phyloP scores from a whole-genome alignment of 2,329 filamentous ascomycete genomes.

The Fusarium pilosicola region DNA sequence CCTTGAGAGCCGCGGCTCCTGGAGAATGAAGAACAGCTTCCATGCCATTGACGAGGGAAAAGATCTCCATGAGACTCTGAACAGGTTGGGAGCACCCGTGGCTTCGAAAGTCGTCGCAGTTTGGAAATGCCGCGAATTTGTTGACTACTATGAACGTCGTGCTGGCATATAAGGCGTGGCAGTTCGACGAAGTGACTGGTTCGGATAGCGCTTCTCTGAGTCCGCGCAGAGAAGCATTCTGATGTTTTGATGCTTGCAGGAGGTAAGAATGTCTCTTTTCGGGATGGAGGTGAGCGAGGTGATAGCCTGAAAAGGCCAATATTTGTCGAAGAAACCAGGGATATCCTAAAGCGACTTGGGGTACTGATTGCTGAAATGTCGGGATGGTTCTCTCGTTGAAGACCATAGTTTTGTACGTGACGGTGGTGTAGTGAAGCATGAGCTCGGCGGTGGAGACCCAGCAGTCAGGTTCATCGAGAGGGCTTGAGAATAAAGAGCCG shows the following conservation, averaged over 20 bases:
- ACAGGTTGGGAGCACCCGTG: slow-evolving; percentile 12
- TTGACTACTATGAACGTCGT: slow-evolving; percentile 27
- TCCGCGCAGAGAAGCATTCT: slow-evolving; percentile 23
- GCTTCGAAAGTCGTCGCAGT: slow-evolving; percentile 16
- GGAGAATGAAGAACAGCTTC: slow-evolving; percentile 11
- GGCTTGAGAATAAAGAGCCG: not conserved
- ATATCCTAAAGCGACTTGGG: slow-evolving; percentile 18
- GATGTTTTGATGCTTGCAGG: slow-evolving; percentile 25
- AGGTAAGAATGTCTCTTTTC: slow-evolving; percentile 16
- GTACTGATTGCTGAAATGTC: slow-evolving; percentile 24
- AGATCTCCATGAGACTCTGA: slow-evolving; percentile 22
- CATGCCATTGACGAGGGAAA: slow-evolving; percentile 28
- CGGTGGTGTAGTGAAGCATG: slow-evolving; percentile 34
- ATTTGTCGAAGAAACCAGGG: slow-evolving; percentile 34
- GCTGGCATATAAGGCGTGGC: slow-evolving; percentile 23
- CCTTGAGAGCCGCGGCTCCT: not conserved
- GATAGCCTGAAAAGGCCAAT: slow-evolving; percentile 27
- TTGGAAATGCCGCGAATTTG: slow-evolving; percentile 29
- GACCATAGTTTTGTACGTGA: slow-evolving; percentile 30
- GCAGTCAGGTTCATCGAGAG: slow-evolving; percentile 9
- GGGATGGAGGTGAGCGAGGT: slow-evolving; percentile 24
- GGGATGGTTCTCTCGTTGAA: slow-evolving; percentile 12
- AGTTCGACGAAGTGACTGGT: slow-evolving; percentile 2
- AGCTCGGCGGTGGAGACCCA: slow-evolving; percentile 27
- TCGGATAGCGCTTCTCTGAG: slow-evolving; percentile 17